Conservation (phyloP, 192 early-diverging fungal genomes). For the Gigaspora rosea region DNA sequence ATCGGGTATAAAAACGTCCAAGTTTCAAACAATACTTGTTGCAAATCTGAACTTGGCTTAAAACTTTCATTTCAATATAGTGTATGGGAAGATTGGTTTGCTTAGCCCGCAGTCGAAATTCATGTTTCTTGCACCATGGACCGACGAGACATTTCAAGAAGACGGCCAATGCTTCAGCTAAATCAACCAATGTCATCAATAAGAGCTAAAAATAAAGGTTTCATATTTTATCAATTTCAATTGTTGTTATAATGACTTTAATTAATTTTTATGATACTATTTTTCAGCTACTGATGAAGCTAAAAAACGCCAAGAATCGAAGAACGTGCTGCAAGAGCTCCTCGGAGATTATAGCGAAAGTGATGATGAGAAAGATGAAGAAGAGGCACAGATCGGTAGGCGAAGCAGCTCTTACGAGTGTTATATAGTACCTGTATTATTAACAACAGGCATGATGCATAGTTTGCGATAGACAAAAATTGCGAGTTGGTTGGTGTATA, state of each 20-base stretch:
- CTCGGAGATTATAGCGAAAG: conserved; percentile 21
- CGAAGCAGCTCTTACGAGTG: conserved; percentile 5
- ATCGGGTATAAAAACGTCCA: no score
- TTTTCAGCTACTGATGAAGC: conserved; percentile 16
- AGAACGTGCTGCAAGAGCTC: conserved; percentile 6
- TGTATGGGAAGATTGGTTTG: no score
- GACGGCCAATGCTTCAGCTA: conserved; percentile 4
- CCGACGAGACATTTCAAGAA: conserved; percentile 6
- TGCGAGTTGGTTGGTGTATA: conserved; percentile 1
- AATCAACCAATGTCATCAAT: conserved; percentile 15
- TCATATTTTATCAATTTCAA: background rate
- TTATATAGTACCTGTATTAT: conserved; percentile 4
- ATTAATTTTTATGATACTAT: no score
- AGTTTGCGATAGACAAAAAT: conserved; percentile 9
- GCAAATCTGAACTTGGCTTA: no score
- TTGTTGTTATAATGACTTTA: no score
- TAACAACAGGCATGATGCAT: background rate
- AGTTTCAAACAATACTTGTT: no score
- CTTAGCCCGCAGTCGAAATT: no score
- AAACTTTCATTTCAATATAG: no score
- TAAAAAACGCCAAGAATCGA: conserved; percentile 17
- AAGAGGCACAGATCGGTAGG: conserved; percentile 19
- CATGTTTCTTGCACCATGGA: background rate
- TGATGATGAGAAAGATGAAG: conserved; percentile 11
- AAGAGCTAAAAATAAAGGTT: conserved; percentile 24